Conservation (phyloP, 495 filamentous ascomycete genomes). For the Penicillium fimorum region DNA sequence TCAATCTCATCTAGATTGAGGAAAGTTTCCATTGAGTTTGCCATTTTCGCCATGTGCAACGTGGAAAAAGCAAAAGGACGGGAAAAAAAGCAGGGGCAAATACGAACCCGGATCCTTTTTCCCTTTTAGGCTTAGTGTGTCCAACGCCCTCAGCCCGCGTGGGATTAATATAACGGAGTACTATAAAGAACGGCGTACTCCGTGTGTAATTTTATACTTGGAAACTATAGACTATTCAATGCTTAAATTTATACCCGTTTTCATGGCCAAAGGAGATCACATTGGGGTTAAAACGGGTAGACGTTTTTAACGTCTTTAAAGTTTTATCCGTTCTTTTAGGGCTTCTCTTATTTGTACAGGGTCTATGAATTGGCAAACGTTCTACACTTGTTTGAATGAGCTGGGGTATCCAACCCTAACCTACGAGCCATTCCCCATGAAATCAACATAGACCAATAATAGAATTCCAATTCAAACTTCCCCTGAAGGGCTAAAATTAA, state of each 20-base stretch:
- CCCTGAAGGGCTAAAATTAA: constrained; percentile 13
- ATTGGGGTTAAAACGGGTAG: no score
- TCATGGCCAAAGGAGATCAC: no score
- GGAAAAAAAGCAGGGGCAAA: background rate
- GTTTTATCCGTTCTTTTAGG: no score
- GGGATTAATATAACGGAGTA: background rate
- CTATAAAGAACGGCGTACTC: background rate
- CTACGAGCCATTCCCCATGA: background rate
- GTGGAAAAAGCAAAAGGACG: background rate
- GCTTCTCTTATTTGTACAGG: no score
- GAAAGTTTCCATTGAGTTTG: constrained; percentile 57
- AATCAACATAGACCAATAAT: background rate
- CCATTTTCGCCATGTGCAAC: background rate
- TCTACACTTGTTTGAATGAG: background rate
- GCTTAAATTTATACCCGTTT: no score
- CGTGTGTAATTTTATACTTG: no score
- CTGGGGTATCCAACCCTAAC: no score
- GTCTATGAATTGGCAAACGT: no score
- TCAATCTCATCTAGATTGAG: constrained; percentile 64
- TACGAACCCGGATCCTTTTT: constrained; percentile 1
- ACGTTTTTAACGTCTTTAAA: no score
- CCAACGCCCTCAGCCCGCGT: background rate
- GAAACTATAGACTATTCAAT: no score
- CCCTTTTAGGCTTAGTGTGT: background rate
- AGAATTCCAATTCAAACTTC: background rate